These are phyloP conservation scores for Fonsecaea pedrosoi DNA, from an alignment of 2,329 filamentous ascomycete species.

Conservation along the genomic window DNA sequence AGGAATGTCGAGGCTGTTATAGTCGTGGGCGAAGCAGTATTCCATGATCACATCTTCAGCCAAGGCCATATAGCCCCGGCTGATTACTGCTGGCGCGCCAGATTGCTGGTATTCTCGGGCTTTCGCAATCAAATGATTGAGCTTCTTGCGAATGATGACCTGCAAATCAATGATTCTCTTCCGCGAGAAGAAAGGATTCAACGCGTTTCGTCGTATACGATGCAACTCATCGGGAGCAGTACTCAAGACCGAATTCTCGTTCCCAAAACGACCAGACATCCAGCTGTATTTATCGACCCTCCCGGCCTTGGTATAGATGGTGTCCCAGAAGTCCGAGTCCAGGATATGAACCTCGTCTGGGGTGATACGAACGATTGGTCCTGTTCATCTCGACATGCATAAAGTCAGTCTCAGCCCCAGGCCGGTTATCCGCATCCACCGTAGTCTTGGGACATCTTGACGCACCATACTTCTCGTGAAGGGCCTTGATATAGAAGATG, in stretches of 20 bases:
- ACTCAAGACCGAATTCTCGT: slow-evolving; percentile 19
- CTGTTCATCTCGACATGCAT: background rate
- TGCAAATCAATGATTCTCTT: slow-evolving; percentile 47
- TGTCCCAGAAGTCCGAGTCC: slow-evolving; percentile 34
- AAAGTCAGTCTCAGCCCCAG: background rate
- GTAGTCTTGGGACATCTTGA: background rate
- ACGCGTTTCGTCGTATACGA: slow-evolving; percentile 48
- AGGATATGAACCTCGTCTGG: slow-evolving; percentile 37
- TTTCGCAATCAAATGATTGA: slow-evolving; percentile 22
- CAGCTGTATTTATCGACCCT: slow-evolving; percentile 35
- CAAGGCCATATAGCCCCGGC: slow-evolving; percentile 35
- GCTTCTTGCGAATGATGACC: slow-evolving; percentile 46
- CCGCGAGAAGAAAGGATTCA: slow-evolving; percentile 55
- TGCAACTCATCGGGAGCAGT: slow-evolving; percentile 52
- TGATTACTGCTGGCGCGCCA: slow-evolving; percentile 21
- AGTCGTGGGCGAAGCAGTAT: slow-evolving; percentile 46
- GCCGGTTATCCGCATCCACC: background rate
- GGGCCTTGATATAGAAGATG: slow-evolving; percentile 42
- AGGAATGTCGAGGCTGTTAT: slow-evolving; percentile 43
- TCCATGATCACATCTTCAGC: slow-evolving; percentile 48
- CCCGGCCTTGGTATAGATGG: slow-evolving; percentile 30
- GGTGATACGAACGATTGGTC: slow-evolving; percentile 40
- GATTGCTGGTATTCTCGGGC: slow-evolving; percentile 15
- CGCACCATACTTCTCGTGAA: slow-evolving; percentile 46
- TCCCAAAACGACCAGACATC: slow-evolving; percentile 24